Base-by-base conservation (phyloP, 345 rosid species). In the Bruguiera gymnorhiza region DNA sequence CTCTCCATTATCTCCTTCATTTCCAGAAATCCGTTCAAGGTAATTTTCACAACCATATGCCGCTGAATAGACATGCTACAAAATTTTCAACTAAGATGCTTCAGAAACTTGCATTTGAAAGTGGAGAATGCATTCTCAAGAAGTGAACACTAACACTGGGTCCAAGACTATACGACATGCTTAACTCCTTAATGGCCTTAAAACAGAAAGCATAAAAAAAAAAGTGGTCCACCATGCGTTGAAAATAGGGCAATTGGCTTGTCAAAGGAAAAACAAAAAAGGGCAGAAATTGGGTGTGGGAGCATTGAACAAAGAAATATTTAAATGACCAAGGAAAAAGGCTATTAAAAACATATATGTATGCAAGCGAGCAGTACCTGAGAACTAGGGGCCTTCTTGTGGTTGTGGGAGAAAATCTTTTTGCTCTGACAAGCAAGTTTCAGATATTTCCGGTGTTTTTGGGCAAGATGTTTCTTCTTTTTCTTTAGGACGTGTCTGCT, bases 401-500 rank as follows among this genome's bases (percentile, higher is more conserved):
- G 30, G 18, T 24, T 84, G 48, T 37, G 71, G 55, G 85, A 77
- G 77, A 56, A 52, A 66, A 72, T 16, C 34, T 79, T 84, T 70
- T 78, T 86, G 80, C 83, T 83, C 78, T 82, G 88, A 68, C 84
- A 69, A 81, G 76, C 79, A 79, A 74, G 85, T 78, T 89, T 88
- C 21, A 77, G 70, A 80, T 79, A 66, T 81, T 83, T 89, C 51
- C 70, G 77, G 73, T 80, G 75, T 76, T 91, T 91, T 31, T 76
- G 73, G 37, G 68, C 82, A 62, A 63, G 66, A 51, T 75, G 76
- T 66, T 69, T 83, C 66, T 81, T 89, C 86, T 77, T 87, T 78
- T 82, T 86, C 73, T 63, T 80, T 24, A 80, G 70, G 51, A 84
- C 31, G 55, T 77, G 66, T 80, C 81, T 83, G 75, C 76, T 71